Base-by-base conservation (phyloP, 345 rosid species). In the Sonneratia caseolaris region DNA sequence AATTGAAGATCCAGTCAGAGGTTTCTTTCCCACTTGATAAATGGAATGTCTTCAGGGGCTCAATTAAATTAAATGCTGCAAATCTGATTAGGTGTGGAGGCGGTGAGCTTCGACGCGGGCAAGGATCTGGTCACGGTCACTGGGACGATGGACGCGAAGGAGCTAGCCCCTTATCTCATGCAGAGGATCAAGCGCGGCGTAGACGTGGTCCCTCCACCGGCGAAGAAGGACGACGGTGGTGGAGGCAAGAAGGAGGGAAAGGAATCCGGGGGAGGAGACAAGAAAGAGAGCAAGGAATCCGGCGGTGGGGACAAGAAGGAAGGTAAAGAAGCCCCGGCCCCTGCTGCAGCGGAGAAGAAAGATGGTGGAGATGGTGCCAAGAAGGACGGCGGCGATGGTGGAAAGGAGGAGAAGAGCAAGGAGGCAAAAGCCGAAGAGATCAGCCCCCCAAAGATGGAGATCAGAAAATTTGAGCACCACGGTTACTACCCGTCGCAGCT, bases 91-190 rank as follows among this genome's bases (percentile, higher is more conserved):
- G 99, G 97, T 2, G 96, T 95, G 66, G 77, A 73, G 0, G 62
- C 80, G 37, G 97, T 95, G 7, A 53, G 73, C n/a, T 71, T 92
- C 1, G 96, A 90, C 73, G 81, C 71, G 13, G 82, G 71, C 7
- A 95, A 89, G 77, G 97, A 92, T 67, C 79, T 82, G n/a, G 90
- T 95, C 35, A 80, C 86, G 36, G 97, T 92, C 27, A 92, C 83
- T 32, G 99, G 99, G 1, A 89, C 84, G 11, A 74, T 87, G 81
- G 93, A 91, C 75, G 85, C 77, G 2, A 86, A 90, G 69, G 78
- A 81, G 42, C 77, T 90, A 55, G 78, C 73, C 19, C 84, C 91
- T 21, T 72, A 77, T 59, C 88, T 95, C 16, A 75, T 59, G 19
- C 81, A 76, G 66, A 95, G 86, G 82, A 83, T 92, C 66, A 87